Evolutionary conservation across 257 asterid genomes (phyloP).

Genomic region (Anisodus acutangulus): DNA sequence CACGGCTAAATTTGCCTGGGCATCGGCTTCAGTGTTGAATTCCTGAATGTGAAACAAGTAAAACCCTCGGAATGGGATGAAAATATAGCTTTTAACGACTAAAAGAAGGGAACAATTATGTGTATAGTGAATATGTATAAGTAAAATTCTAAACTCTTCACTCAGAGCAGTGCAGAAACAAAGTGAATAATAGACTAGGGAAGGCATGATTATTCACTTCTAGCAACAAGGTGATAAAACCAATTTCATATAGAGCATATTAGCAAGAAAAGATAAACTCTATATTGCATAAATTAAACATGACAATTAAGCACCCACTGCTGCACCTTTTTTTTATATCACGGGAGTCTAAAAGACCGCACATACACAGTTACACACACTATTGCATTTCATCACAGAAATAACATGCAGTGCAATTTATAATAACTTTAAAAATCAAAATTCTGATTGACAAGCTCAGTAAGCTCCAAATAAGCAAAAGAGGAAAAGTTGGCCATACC

Average conservation of each 20-base stretch:
- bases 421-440: background rate
- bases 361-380: background rate
- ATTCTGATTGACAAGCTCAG: conserved; percentile 20
- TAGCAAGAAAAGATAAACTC: background rate
- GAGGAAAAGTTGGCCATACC: conserved; percentile 49
- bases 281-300: background rate
- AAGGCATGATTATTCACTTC: background rate
- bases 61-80: conserved; percentile 20
- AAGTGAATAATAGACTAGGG: background rate
- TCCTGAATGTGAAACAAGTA: conserved; percentile 51
- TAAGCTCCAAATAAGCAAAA: conserved; percentile 9
- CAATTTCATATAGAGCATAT: background rate
- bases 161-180: background rate
- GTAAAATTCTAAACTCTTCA: background rate
- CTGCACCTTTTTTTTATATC: background rate
- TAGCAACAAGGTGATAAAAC: background rate
- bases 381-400: background rate
- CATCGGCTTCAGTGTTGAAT: conserved; percentile 83
- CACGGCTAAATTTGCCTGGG: conserved; percentile 83
- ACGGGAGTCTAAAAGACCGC: background rate
- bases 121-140: background rate
- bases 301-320: background rate
- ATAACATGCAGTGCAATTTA: background rate
- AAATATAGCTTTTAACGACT: background rate
- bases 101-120: background rate